Percentiles rank a stretch among this genome's conserved stretches.
These are phyloP conservation scores for Trichophyton rubrum DNA, from an alignment of 2,329 filamentous ascomycete species.

Conservation along the genomic window DNA sequence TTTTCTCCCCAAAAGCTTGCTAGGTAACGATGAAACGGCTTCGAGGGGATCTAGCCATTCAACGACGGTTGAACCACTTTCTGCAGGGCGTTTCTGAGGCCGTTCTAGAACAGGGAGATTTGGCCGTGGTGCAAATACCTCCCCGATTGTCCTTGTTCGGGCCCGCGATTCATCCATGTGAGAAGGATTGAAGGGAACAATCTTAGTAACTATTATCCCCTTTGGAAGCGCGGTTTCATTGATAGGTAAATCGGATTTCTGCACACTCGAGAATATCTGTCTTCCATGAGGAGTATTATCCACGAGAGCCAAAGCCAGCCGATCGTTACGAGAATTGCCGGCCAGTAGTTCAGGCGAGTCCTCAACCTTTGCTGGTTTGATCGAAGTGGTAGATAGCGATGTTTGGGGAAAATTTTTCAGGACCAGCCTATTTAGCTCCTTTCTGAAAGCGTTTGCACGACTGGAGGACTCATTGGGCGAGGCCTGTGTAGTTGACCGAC, in stretches of 20 bases:
- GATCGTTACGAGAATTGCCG: slow-evolving; percentile 31
- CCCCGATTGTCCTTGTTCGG: slow-evolving; percentile 31
- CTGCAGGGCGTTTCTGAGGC: slow-evolving; percentile 26
- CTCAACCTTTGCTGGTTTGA: slow-evolving; percentile 25
- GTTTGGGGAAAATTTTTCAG: slow-evolving; percentile 45
- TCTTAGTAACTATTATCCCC: slow-evolving; percentile 57
- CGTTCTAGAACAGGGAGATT: slow-evolving; percentile 29
- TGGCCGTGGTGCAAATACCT: slow-evolving; percentile 32
- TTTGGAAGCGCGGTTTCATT: slow-evolving; percentile 58
- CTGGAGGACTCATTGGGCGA: slow-evolving; percentile 24
- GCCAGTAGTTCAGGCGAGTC: slow-evolving; percentile 14
- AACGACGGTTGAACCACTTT: slow-evolving; percentile 21
- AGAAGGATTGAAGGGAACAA: slow-evolving; percentile 40
- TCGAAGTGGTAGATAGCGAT: slow-evolving; percentile 18
- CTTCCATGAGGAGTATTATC: slow-evolving; percentile 62
- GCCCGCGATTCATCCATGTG: slow-evolving; percentile 20
- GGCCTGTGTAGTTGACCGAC: slow-evolving; percentile 17
- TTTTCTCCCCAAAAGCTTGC: slow-evolving; percentile 26
- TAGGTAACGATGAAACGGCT: slow-evolving; percentile 23
- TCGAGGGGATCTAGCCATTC: slow-evolving; percentile 34
- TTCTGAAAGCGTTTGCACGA: slow-evolving; percentile 47
- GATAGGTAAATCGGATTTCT: slow-evolving; percentile 36
- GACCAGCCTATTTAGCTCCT: slow-evolving; percentile 50
- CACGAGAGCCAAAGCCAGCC: slow-evolving; percentile 60
- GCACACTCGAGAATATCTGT: slow-evolving; percentile 78